Percentiles rank a stretch among this genome's conserved stretches.
Conservation (phyloP, 352 stramenopile species). For the Phytophthora pluvialis region DNA sequence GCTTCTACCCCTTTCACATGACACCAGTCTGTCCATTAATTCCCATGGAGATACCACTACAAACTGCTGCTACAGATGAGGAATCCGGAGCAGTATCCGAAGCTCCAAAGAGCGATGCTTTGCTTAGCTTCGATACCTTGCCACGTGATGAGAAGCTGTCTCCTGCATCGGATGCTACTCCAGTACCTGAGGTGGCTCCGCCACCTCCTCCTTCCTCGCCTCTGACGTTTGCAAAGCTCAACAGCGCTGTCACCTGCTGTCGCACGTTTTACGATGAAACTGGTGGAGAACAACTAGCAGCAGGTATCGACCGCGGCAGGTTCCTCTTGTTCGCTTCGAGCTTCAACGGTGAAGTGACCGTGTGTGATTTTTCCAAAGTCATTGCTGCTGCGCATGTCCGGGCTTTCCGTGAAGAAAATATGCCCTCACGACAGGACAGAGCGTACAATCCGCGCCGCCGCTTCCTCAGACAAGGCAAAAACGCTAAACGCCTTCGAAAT, state of each 20-base stretch:
- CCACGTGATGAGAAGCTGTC: neutral
- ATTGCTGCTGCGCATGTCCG: slow-evolving; percentile 48
- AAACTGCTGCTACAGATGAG: neutral
- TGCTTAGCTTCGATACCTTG: neutral
- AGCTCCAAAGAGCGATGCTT: neutral
- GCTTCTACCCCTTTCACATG: slow-evolving; percentile 49
- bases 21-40: slow-evolving; percentile 11
- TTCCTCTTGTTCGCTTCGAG: slow-evolving; percentile 54
- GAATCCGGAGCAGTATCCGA: slow-evolving; percentile 8
- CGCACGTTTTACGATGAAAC: slow-evolving; percentile 71
- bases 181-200: neutral
- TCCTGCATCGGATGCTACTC: neutral
- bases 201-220: slow-evolving; percentile 19
- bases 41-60: slow-evolving; percentile 3
- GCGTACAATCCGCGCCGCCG: slow-evolving; percentile 78
- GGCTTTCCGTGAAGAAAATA: slow-evolving; percentile 61
- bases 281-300: slow-evolving; percentile 56
- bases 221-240: slow-evolving; percentile 28
- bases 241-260: slow-evolving; percentile 52
- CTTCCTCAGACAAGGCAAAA: slow-evolving; percentile 73
- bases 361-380: slow-evolving; percentile 61
- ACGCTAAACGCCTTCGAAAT: slow-evolving; percentile 56
- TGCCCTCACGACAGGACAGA: slow-evolving; percentile 57
- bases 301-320: slow-evolving; percentile 50
- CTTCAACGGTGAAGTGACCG: slow-evolving; percentile 52